Evolutionary conservation across 2,329 filamentous ascomycete genomes (phyloP).

Genomic region (Decorospora gaudefroyi): DNA sequence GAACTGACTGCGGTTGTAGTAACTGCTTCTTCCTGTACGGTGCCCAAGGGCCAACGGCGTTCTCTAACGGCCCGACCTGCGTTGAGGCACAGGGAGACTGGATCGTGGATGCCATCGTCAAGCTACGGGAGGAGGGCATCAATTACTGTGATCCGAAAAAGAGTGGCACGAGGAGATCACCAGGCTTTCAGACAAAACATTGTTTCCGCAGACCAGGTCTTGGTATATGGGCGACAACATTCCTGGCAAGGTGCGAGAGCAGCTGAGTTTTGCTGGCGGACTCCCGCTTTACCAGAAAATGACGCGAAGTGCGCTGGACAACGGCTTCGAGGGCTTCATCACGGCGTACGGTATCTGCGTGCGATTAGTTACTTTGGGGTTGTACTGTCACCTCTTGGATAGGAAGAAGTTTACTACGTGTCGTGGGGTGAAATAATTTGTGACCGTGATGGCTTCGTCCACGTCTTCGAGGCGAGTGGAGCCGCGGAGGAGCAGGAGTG

Average conservation of each 20-base stretch:
- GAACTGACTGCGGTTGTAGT: conserved; percentile 12
- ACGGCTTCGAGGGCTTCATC: conserved; percentile 43
- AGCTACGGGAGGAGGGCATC: conserved; percentile 45
- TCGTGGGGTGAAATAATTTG: no score
- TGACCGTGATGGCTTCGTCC: no score
- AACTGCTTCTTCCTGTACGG: conserved; percentile 55
- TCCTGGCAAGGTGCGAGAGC: conserved; percentile 53
- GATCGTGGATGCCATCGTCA: conserved; percentile 51
- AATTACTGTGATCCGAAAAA: conserved; percentile 51
- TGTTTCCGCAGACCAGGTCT: conserved; percentile 49
- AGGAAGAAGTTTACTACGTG: no score
- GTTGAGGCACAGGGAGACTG: conserved; percentile 53
- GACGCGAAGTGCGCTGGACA: conserved; percentile 47
- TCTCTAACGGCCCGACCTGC: conserved; percentile 54
- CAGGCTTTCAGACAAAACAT: conserved; percentile 49
- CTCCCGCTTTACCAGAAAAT: conserved; percentile 49
- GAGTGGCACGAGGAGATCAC: conserved; percentile 50
- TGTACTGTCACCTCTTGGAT: no score
- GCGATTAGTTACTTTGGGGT: no score
- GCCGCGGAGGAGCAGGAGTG: conserved; percentile 7
- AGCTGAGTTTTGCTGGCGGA: conserved; percentile 52
- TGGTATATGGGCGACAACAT: conserved; percentile 55
- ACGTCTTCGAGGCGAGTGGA: neutral
- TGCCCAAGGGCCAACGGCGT: conserved; percentile 54
- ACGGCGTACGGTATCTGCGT: conserved; percentile 29